These are phyloP conservation scores for Polyporus arcularius DNA, from an alignment of 768 basidiomycete species.

Conservation along the genomic window DNA sequence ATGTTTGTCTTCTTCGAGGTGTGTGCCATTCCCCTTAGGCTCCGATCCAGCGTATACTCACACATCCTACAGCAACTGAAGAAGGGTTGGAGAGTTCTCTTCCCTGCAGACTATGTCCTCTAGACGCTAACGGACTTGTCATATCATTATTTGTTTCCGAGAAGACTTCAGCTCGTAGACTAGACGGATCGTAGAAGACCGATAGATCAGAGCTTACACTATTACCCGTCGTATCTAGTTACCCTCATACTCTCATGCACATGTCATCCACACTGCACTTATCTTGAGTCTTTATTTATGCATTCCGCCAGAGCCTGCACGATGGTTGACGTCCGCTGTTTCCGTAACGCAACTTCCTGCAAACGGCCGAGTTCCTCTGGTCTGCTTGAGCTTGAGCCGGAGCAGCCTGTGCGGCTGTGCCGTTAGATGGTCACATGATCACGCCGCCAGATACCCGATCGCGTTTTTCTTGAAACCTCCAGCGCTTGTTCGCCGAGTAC, in stretches of 20 bases:
- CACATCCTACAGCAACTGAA: constrained; percentile 66
- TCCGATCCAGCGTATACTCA: not conserved
- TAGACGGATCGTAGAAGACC: constrained; percentile 13
- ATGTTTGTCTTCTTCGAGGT: constrained; percentile 88
- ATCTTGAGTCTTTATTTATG: too few species aligned
- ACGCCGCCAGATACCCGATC: not conserved
- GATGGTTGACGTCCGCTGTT: too few species aligned
- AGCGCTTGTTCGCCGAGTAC: too few species aligned
- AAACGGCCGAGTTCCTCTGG: too few species aligned
- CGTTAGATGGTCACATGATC: not conserved
- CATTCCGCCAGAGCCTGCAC: too few species aligned
- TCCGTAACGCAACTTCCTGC: too few species aligned
- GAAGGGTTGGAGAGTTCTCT: constrained; percentile 49
- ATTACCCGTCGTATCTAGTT: not conserved
- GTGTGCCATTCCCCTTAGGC: constrained; percentile 13
- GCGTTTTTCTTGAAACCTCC: not conserved
- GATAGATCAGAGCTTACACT: constrained; percentile 1
- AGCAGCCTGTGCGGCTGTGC: too few species aligned
- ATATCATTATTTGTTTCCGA: constrained; percentile 16
- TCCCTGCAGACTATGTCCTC: constrained; percentile 17
- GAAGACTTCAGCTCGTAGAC: constrained; percentile 9
- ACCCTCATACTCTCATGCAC: not conserved
- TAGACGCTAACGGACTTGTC: not conserved
- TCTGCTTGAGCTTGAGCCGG: too few species aligned
- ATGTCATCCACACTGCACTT: not conserved